These are phyloP conservation scores for Claviceps sp. DNA, from an alignment of 2,329 filamentous ascomycete genomes.

Conservation along the genomic window DNA sequence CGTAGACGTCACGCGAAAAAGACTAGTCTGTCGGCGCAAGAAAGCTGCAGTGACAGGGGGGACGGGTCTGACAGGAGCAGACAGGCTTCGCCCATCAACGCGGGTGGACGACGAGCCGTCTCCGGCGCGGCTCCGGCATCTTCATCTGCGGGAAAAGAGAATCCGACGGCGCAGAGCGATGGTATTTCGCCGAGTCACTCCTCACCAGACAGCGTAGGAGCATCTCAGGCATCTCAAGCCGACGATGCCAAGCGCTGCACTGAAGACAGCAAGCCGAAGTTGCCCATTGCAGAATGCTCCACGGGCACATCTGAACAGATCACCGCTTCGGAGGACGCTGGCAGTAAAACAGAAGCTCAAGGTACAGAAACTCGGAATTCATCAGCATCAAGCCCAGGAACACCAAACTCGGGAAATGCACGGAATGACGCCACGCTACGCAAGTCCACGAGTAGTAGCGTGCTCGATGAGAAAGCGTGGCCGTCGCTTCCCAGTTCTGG, in stretches of 20 bases:
- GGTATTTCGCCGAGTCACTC: not conserved
- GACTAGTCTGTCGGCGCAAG: not conserved
- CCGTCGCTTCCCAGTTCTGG: slow-evolving; percentile 1
- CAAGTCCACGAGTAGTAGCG: not conserved
- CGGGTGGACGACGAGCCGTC: not conserved
- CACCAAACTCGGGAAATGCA: not conserved
- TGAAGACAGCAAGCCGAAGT: not conserved
- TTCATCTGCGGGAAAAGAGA: not conserved
- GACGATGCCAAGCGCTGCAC: not conserved
- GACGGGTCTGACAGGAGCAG: not conserved
- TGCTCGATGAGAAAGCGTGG: slow-evolving; percentile 3
- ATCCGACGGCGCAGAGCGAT: not conserved
- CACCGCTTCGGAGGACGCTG: not conserved
- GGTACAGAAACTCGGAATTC: no score
- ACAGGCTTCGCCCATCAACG: not conserved
- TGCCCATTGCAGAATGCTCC: not conserved
- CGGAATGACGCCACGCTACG: not conserved
- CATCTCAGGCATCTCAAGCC: not conserved
- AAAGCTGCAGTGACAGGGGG: not conserved
- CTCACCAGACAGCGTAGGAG: not conserved
- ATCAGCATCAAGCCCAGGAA: not conserved
- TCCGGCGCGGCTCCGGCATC: not conserved
- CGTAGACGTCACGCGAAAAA: not conserved
- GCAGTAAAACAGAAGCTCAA: not conserved
- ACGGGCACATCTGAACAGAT: not conserved